phyloP scores from a whole-genome alignment of 2,329 filamentous ascomycete genomes.

The Chlorencoelia australis region DNA sequence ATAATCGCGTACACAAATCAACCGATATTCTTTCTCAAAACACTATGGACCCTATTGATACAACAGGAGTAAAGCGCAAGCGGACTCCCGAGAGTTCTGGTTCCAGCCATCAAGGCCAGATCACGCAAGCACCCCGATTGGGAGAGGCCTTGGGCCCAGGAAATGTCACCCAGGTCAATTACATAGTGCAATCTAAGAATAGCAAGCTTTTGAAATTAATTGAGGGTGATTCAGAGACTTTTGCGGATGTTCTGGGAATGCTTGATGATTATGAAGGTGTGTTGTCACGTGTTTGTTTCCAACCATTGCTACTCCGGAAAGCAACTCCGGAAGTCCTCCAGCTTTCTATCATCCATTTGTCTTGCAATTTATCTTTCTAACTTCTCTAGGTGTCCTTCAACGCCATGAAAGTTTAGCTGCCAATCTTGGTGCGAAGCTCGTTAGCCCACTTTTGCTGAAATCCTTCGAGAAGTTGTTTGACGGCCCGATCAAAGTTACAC shows the following conservation, averaged over 20 bases:
- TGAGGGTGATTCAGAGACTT: slow-evolving; percentile 51
- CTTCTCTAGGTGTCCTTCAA: slow-evolving; percentile 56
- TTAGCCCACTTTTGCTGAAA: slow-evolving; percentile 74
- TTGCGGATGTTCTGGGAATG: slow-evolving; percentile 61
- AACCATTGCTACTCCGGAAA: too few relatives aligned
- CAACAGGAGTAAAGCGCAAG: slow-evolving; percentile 18
- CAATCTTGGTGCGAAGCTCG: slow-evolving; percentile 72
- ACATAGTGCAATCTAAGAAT: slow-evolving; percentile 36
- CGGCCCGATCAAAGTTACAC: slow-evolving; percentile 50
- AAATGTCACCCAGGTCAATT: slow-evolving; percentile 38
- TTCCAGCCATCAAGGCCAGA: slow-evolving; percentile 23
- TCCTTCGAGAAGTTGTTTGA: slow-evolving; percentile 82
- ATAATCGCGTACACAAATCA: too few relatives aligned
- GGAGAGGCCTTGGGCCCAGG: slow-evolving; percentile 1
- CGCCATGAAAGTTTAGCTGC: slow-evolving; percentile 80
- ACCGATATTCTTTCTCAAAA: too few relatives aligned
- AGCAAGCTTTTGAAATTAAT: slow-evolving; percentile 41
- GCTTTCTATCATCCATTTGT: too few relatives aligned
- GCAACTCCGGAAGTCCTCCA: too few relatives aligned
- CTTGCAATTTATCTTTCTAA: too few relatives aligned
- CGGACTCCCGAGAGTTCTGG: slow-evolving; percentile 16
- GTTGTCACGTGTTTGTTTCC: slow-evolving; percentile 7
- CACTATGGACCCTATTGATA: slow-evolving; percentile 2
- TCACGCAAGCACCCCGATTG: slow-evolving; percentile 9
- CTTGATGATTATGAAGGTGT: slow-evolving; percentile 68